These are phyloP conservation scores for Schizopora paradoxa DNA, from an alignment of 1,284 basidiomycete genomes.

Conservation along the genomic window DNA sequence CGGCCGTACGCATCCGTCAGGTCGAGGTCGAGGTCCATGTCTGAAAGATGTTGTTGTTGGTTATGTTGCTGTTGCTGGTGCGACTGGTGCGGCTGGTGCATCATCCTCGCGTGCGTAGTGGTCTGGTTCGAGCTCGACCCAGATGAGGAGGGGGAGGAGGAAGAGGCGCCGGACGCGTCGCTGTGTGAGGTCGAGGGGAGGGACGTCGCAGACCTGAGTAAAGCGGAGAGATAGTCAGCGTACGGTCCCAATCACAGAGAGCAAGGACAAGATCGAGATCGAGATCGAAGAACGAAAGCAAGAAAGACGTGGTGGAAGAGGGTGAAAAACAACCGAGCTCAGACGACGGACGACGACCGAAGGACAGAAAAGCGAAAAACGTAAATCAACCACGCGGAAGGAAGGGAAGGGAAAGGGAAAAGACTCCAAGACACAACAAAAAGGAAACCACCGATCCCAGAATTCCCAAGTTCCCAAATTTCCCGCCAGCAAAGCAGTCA, in stretches of 20 bases:
- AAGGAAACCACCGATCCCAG: neutral
- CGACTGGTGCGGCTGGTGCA: slow-evolving; percentile 21
- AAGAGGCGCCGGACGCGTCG: slow-evolving; percentile 50
- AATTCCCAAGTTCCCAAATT: neutral
- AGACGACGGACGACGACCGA: slow-evolving; percentile 1
- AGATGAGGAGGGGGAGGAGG: slow-evolving; percentile 38
- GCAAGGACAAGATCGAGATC: slow-evolving; percentile 1
- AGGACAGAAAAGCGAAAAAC: neutral
- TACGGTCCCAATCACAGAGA: neutral
- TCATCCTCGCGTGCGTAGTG: slow-evolving; percentile 26
- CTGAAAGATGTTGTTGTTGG: too few species aligned
- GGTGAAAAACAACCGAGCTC: too few species aligned
- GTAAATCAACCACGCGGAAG: neutral
- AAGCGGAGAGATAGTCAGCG: slow-evolving; percentile 39
- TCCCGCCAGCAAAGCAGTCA: too few species aligned
- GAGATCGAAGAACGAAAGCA: too few species aligned
- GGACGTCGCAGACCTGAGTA: slow-evolving; percentile 60
- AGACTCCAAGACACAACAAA: neutral
- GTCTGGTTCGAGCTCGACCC: slow-evolving; percentile 51
- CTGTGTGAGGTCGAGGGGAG: slow-evolving; percentile 42
- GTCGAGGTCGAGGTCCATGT: slow-evolving; percentile 35
- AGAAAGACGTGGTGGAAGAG: too few species aligned
- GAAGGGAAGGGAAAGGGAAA: neutral
- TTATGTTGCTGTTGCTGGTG: neutral
- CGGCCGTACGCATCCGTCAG: slow-evolving; percentile 38